phyloP scores from a whole-genome alignment of 1,284 basidiomycete species.

The Sporisorium reilianum region DNA sequence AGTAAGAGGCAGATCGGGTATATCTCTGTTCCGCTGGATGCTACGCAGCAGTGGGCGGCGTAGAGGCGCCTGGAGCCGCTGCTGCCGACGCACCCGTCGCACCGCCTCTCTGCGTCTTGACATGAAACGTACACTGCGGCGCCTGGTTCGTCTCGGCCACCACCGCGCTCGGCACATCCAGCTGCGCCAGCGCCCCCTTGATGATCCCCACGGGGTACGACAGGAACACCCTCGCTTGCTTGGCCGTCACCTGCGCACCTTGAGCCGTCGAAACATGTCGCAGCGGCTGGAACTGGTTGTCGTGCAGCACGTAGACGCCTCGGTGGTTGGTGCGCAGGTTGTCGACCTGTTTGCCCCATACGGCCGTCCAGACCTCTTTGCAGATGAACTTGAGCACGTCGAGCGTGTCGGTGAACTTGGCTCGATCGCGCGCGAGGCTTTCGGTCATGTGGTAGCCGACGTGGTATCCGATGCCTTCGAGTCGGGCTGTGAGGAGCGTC shows the following conservation, averaged over 20 bases:
- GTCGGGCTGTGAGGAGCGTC: slow-evolving; percentile 77
- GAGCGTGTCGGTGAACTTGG: slow-evolving; percentile 83
- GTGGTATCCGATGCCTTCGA: slow-evolving; percentile 86
- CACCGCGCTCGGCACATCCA: slow-evolving; percentile 57
- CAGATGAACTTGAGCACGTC: slow-evolving; percentile 95
- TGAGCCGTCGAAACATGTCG: slow-evolving; percentile 81
- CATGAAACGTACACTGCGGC: slow-evolving; percentile 57
- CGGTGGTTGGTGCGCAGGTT: slow-evolving; percentile 93
- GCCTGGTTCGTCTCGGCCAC: slow-evolving; percentile 57
- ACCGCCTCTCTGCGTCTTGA: slow-evolving; percentile 48
- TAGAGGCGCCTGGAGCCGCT: not conserved
- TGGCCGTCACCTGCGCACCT: slow-evolving; percentile 78
- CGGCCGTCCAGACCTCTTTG: slow-evolving; percentile 89
- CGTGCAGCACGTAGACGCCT: slow-evolving; percentile 92
- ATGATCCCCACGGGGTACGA: slow-evolving; percentile 56
- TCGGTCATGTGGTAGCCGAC: slow-evolving; percentile 88
- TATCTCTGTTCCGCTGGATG: not conserved
- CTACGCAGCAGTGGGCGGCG: slow-evolving; percentile 8
- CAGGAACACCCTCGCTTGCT: slow-evolving; percentile 49
- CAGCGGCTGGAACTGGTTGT: slow-evolving; percentile 88
- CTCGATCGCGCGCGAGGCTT: slow-evolving; percentile 80
- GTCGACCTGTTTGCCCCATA: slow-evolving; percentile 94
- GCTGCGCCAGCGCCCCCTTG: slow-evolving; percentile 53
- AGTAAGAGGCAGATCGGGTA: slow-evolving; percentile 1
- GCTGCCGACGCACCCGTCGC: slow-evolving; percentile 8